Evolutionary conservation across 768 basidiomycete species (phyloP).

Genomic region (Phlebiopsis flavidoalba): DNA sequence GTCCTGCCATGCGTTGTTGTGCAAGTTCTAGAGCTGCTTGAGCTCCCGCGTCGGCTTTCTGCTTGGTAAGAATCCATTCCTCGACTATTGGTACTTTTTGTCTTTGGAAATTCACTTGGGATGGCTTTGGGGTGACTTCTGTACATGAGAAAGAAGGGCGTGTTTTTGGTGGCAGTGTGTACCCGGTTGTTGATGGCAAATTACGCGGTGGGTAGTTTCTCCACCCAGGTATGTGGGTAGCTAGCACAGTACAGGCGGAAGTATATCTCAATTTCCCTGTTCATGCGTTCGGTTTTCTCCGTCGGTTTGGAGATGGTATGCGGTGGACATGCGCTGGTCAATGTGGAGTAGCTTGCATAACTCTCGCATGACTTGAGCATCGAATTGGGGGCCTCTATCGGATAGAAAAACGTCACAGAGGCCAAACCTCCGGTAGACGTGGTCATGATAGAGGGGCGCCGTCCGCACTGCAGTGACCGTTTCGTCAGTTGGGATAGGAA

Average conservation of each 20-base stretch:
- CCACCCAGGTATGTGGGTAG: constrained; percentile 30
- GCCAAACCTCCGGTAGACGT: constrained; percentile 8
- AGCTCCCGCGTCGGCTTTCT: constrained; percentile 12
- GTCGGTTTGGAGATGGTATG: constrained; percentile 40
- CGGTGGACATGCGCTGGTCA: constrained; percentile 29
- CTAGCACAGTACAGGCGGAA: constrained; percentile 30
- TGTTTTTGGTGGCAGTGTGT: constrained; percentile 22
- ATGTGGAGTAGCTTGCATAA: constrained; percentile 29
- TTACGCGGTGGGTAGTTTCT: constrained; percentile 27
- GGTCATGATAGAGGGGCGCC: constrained; percentile 13
- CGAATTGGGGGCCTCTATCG: constrained; percentile 23
- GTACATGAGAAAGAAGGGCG: constrained; percentile 29
- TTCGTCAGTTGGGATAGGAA: constrained; percentile 11
- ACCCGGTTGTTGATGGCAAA: constrained; percentile 30
- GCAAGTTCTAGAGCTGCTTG: constrained; percentile 13
- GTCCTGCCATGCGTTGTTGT: constrained; percentile 16
- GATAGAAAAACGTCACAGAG: not conserved
- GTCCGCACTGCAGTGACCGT: constrained; percentile 18
- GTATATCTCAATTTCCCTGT: constrained; percentile 36
- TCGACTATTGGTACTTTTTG: constrained; percentile 12
- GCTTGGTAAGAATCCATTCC: constrained; percentile 17
- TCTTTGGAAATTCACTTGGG: too few relatives aligned
- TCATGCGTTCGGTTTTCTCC: constrained; percentile 35
- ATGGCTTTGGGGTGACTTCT: too few relatives aligned
- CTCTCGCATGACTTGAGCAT: constrained; percentile 26